Percentiles rank a stretch among this genome's conserved stretches.
These are phyloP conservation scores for Fraxinus pennsylvanica DNA, from an alignment of 257 asterid species.

Conservation along the genomic window DNA sequence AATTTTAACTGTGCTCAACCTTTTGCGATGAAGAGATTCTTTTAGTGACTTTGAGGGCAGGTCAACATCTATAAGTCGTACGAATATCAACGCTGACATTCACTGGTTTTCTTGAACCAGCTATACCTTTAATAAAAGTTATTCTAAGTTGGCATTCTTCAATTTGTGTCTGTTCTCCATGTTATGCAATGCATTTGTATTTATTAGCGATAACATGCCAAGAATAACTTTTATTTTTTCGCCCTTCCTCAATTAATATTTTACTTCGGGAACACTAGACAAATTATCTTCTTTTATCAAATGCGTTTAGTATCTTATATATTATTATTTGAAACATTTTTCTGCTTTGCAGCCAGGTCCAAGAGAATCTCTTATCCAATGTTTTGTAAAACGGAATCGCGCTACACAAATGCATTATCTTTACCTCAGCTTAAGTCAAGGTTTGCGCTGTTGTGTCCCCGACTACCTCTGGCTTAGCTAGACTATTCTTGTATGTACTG, in stretches of 20 bases:
- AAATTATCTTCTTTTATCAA: not conserved
- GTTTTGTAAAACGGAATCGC: slow-evolving; percentile 82
- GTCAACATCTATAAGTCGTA: not conserved
- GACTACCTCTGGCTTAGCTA: slow-evolving; percentile 1
- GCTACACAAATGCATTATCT: slow-evolving; percentile 68
- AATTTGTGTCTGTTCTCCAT: slow-evolving; percentile 14
- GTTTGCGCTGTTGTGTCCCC: slow-evolving; percentile 33
- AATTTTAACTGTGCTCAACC: not conserved
- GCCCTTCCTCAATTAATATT: slow-evolving; percentile 6
- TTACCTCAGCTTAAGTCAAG: slow-evolving; percentile 72
- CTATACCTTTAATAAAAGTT: not conserved
- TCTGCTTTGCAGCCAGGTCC: slow-evolving; percentile 86
- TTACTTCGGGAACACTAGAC: slow-evolving; percentile 9
- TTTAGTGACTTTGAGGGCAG: not conserved
- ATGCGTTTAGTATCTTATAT: not conserved
- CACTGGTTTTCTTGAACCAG: not conserved
- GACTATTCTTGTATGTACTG: not conserved
- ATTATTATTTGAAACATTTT: slow-evolving; percentile 2
- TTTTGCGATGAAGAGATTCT: not conserved
- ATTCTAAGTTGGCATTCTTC: not conserved
- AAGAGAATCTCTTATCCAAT: slow-evolving; percentile 69
- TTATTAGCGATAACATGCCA: slow-evolving; percentile 1
- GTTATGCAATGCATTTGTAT: not conserved
- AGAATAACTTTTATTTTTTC: not conserved
- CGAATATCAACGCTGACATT: not conserved